A percentile compares a stretch with the other conserved stretches of the same genome.
Evolutionary conservation across 2,329 filamentous ascomycete genomes (phyloP).

Genomic region (Scolecobasidium constrictum): DNA sequence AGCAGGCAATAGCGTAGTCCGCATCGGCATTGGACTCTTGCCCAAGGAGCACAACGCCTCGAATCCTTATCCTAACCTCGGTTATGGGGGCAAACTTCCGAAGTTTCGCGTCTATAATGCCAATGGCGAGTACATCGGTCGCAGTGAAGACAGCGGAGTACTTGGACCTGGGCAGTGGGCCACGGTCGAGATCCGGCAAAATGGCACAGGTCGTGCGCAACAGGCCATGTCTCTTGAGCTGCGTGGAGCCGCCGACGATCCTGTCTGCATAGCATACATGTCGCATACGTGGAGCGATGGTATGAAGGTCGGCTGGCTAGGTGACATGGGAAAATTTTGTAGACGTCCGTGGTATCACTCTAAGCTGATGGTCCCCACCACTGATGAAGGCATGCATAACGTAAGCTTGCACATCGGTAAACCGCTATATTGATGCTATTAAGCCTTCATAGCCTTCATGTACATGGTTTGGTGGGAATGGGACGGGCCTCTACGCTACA

Average conservation of each 20-base stretch:
- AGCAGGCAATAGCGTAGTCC: too few species aligned
- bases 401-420: background rate
- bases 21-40: too few species aligned
- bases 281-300: background rate
- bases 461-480: background rate
- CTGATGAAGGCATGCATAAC: background rate
- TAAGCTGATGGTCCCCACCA: background rate
- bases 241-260: background rate
- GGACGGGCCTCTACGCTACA: background rate
- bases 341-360: background rate
- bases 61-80: too few species aligned
- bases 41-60: too few species aligned
- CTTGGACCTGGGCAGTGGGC: too few species aligned
- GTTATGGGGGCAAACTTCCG: too few species aligned
- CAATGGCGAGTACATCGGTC: too few species aligned
- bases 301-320: background rate
- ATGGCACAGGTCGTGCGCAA: too few species aligned
- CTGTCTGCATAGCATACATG: background rate
- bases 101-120: too few species aligned
- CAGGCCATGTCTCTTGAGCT: background rate
- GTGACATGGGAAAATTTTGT: background rate
- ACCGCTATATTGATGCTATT: background rate
- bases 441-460: background rate
- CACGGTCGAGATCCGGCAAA: too few species aligned
- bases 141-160: too few species aligned